Base-by-base conservation (phyloP, 2,329 filamentous ascomycete genomes). In the Sporothrix inflata region DNA sequence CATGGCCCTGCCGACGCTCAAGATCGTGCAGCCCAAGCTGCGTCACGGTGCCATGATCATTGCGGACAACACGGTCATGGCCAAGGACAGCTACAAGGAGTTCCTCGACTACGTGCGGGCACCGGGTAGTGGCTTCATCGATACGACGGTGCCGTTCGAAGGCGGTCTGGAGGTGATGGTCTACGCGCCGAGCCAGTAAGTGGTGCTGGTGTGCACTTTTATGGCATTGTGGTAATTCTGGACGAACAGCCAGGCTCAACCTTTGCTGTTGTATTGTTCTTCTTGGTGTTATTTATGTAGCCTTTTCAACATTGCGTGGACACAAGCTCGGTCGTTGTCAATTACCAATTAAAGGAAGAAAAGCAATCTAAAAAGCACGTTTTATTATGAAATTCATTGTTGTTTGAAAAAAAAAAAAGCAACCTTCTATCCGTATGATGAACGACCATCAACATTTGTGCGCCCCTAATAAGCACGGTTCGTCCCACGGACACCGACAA, bases 51-150 rank as follows among this genome's bases (percentile, higher is more conserved):
- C 83, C 0, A 74, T 85, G 0, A 77, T 85, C 2, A 73, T 85
- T 1, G 76, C 80, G 0, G 84, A 86, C 74, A 85, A 85, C 75
- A 82, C 79, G 0, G 76, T 78, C 16, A 76, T 76, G 6, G 75
- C 77, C 1, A 79, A 76, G 4, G 73, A 76, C 34, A 75, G 78
- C 5, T 85, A 84, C 73, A 74, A 77, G 27, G 83, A 85, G 1
- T 76, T 85, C 0, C 73, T 85, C 12, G 78, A 75, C 0, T 84
- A 82, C 73, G 55, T 85, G 42, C 73, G 79, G 3, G 78, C 78
- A 1, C 81, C 83, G 0, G 77, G 77, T 0, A 85, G 80, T 72
- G 82, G 82, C 0, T 87, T 85, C 71, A 79, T 74, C 55, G 77
- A 71, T 12, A 71, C 73, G 51, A 76, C 75, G 2, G 51, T 76